These are phyloP conservation scores for Avena sativa DNA, from an alignment of 176 grass and related monocot species.

Conservation along the genomic window DNA sequence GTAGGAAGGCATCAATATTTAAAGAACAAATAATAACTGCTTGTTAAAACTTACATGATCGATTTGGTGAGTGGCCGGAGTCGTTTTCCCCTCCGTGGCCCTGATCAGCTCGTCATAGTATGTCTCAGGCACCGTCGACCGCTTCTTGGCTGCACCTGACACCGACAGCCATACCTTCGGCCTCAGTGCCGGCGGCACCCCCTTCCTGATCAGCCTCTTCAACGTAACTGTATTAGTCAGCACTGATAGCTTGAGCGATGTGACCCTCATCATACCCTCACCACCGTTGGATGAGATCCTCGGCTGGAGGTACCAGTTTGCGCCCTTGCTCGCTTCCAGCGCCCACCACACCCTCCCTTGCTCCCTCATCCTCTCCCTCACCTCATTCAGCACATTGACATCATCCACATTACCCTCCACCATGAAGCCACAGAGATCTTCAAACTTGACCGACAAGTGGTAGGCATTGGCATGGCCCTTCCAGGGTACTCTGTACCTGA, in stretches of 20 bases:
- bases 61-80: conserved; percentile 87
- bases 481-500: conserved; percentile 23
- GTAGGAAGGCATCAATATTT: not conserved
- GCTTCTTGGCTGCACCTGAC: conserved; percentile 87
- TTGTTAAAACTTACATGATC: conserved; percentile 74
- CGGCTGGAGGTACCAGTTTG: conserved; percentile 90
- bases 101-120: conserved; percentile 95
- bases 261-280: conserved; percentile 58
- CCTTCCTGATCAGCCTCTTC: conserved; percentile 86
- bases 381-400: conserved; percentile 92
- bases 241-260: conserved; percentile 80
- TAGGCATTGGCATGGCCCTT: conserved; percentile 49
- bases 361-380: conserved; percentile 90
- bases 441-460: conserved; percentile 75
- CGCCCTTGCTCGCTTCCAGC: conserved; percentile 82
- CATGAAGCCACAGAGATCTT: conserved; percentile 84
- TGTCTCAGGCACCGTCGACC: conserved; percentile 88
- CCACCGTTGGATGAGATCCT: conserved; percentile 73
- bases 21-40: conserved; percentile 20
- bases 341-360: conserved; percentile 94
- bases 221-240: conserved; percentile 76
- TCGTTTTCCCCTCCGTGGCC: conserved; percentile 84
- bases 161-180: conserved; percentile 93
- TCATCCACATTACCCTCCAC: conserved; percentile 92
- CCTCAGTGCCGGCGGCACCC: conserved; percentile 67